phyloP scores from a whole-genome alignment of 176 grass and related monocot genomes.

The Ananas comosus region DNA sequence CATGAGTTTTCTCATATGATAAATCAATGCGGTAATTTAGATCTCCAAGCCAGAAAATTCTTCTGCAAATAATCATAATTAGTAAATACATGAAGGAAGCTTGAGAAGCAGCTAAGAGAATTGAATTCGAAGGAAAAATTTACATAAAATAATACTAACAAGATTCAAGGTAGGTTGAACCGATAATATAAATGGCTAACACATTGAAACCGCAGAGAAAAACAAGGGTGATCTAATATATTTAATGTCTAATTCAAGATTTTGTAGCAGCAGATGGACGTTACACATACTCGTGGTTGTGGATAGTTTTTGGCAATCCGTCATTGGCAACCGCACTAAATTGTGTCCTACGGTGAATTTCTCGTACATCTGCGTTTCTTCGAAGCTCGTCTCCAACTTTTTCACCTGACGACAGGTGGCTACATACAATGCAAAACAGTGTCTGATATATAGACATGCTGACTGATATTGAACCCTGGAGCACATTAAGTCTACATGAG shows the following conservation, averaged over 20 bases:
- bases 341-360: constrained; percentile 68
- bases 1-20: constrained; percentile 49
- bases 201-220: background rate
- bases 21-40: constrained; percentile 87
- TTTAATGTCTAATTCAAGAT: too few species aligned
- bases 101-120: background rate
- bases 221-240: too few species aligned
- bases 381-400: constrained; percentile 51
- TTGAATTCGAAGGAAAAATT: background rate
- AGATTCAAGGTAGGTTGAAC: too few species aligned
- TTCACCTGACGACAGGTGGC: constrained; percentile 67
- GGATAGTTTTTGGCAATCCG: constrained; percentile 42
- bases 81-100: background rate
- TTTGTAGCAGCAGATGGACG: background rate
- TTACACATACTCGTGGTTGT: constrained; percentile 67
- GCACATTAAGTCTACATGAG: constrained; percentile 4
- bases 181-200: background rate
- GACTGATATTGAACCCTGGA: constrained; percentile 79
- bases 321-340: constrained; percentile 25
- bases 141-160: background rate
- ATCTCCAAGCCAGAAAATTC: constrained; percentile 91
- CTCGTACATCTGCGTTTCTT: constrained; percentile 75
- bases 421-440: constrained; percentile 87
- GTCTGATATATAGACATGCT: constrained; percentile 98
- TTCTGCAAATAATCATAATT: constrained; percentile 26